Conservation (phyloP, 2,329 filamentous ascomycete genomes). For the Apiospora marii region DNA sequence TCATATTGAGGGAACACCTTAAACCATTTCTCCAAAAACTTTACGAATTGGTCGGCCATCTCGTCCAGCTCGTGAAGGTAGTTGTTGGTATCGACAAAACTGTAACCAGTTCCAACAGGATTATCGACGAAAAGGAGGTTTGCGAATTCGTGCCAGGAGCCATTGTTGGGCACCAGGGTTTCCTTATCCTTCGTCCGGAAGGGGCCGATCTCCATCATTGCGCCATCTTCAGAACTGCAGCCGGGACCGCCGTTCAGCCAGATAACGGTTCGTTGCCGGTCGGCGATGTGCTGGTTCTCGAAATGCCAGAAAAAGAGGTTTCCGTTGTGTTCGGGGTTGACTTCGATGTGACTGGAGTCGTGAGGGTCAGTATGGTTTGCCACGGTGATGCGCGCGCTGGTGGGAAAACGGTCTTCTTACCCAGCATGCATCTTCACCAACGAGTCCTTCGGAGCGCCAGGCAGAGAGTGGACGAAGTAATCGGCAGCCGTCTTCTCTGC, state of each 20-base stretch:
- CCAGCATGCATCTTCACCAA: conserved; percentile 98
- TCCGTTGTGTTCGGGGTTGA: conserved; percentile 83
- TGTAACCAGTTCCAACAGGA: conserved; percentile 95
- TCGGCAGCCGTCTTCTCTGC: conserved; percentile 72
- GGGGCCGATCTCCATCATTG: conserved; percentile 94
- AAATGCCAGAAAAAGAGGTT: conserved; percentile 99
- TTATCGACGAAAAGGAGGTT: conserved; percentile 98
- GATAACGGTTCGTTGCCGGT: conserved; percentile 88
- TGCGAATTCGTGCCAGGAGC: conserved; percentile 98
- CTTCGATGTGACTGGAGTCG: conserved; percentile 80
- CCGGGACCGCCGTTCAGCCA: conserved; percentile 98
- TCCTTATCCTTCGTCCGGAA: conserved; percentile 82
- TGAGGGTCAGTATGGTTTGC: conserved; percentile 23
- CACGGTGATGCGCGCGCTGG: not conserved
- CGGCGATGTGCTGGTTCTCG: conserved; percentile 93
- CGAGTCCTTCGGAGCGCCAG: conserved; percentile 81
- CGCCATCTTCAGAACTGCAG: conserved; percentile 96
- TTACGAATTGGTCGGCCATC: conserved; percentile 89
- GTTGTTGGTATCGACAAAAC: conserved; percentile 89
- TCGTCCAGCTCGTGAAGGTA: conserved; percentile 85
- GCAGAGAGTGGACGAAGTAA: conserved; percentile 87
- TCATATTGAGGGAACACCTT: conserved; percentile 89
- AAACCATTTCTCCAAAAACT: conserved; percentile 93
- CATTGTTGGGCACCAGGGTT: conserved; percentile 81
- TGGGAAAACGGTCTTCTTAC: conserved; percentile 63